Evolutionary conservation across 768 basidiomycete genomes (phyloP).

Genomic region (Russula abietina): DNA sequence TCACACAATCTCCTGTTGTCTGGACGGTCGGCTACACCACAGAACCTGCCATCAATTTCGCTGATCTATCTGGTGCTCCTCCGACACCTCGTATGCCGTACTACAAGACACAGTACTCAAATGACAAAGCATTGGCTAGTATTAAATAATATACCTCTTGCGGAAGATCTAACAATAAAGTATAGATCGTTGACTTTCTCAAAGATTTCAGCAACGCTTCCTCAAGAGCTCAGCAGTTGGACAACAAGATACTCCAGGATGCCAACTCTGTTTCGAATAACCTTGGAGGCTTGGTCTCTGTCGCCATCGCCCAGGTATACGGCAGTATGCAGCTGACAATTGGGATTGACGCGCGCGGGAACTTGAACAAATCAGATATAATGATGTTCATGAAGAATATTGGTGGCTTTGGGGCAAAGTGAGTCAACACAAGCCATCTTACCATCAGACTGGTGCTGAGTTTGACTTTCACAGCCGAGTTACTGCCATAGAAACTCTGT

Average conservation of each 20-base stretch:
- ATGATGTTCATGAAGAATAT: slow-evolving; percentile 36
- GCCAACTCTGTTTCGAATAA: too few species aligned
- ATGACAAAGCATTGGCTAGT: slow-evolving; percentile 29
- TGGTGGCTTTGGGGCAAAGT: slow-evolving; percentile 33
- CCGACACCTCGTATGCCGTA: slow-evolving; percentile 42
- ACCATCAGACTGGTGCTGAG: neutral
- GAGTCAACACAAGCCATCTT: neutral
- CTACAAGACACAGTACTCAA: slow-evolving; percentile 34
- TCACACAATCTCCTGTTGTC: too few species aligned
- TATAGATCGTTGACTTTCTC: too few species aligned
- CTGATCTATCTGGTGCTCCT: slow-evolving; percentile 34
- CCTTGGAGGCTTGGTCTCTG: too few species aligned
- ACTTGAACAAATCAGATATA: slow-evolving; percentile 46
- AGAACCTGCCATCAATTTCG: slow-evolving; percentile 23
- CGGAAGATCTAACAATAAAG: too few species aligned
- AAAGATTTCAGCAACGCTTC: too few species aligned
- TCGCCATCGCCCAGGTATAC: slow-evolving; percentile 51
- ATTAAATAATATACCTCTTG: slow-evolving; percentile 31
- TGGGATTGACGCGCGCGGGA: slow-evolving; percentile 41
- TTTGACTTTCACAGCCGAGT: too few species aligned
- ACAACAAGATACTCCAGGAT: too few species aligned
- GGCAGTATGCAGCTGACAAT: slow-evolving; percentile 51
- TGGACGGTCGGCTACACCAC: too few species aligned
- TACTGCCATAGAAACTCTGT: too few species aligned
- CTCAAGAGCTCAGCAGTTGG: too few species aligned